Evolutionary conservation across 2,329 filamentous ascomycete genomes (phyloP).

Genomic region (Cryphonectria naterciae): DNA sequence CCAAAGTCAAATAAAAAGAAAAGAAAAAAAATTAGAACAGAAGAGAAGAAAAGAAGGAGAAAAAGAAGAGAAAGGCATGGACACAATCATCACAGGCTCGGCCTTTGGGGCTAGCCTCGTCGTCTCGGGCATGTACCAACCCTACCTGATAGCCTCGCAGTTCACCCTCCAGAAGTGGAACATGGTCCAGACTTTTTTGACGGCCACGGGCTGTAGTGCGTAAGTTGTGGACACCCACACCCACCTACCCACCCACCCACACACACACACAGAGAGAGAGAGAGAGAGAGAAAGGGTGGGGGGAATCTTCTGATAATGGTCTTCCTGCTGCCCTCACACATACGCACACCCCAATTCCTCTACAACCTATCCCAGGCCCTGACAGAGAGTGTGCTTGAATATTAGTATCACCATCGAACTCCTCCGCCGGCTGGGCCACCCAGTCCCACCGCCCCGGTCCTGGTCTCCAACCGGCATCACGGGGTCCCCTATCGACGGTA

Average conservation of each 20-base stretch:
- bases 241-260: too few relatives aligned
- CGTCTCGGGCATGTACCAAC: conserved; percentile 63
- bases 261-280: not conserved
- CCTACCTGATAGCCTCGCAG: conserved; percentile 63
- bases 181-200: conserved; percentile 68
- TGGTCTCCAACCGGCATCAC: conserved; percentile 59
- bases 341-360: not conserved
- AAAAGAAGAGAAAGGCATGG: conserved; percentile 31
- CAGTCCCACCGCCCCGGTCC: conserved; percentile 51
- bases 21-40: conserved; percentile 17
- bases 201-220: conserved; percentile 65
- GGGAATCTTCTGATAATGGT: not conserved
- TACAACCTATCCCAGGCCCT: not conserved
- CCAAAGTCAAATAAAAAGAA: not conserved
- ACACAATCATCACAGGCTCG: conserved; percentile 53
- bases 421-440: conserved; percentile 48
- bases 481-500: conserved; percentile 60
- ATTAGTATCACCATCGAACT: conserved; percentile 52
- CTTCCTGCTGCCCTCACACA: not conserved
- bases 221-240: conserved; percentile 43
- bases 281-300: not conserved
- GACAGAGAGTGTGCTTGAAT: not conserved
- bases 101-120: conserved; percentile 66
- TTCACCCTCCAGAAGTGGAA: conserved; percentile 65
- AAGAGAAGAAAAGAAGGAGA: conserved; percentile 38